Base-by-base conservation (phyloP, 2,329 filamentous ascomycete species). In the Bipolaris cookei region DNA sequence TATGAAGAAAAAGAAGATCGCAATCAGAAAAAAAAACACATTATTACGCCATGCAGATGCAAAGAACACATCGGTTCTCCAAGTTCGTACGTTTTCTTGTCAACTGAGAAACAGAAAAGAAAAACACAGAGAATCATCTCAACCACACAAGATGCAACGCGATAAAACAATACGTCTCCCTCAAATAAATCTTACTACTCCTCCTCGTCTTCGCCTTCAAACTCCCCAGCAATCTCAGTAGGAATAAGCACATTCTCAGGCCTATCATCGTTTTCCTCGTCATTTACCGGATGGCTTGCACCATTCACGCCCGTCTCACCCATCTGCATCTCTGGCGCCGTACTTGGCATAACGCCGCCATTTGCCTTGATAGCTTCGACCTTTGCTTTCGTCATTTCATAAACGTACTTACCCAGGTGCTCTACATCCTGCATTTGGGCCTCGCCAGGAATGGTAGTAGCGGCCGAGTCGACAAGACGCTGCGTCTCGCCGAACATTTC, bases 401-500 rank as follows among this genome's bases (percentile, higher is more conserved):
- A 97, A 20, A 99, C 94, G 76, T 97, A 99, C 78, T 97, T 90
- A 0, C 95, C 95, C 34, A 99, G 77, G 79, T 99, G 95, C 80
- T 99, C 94, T 1, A 98, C 88, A 32, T 90, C 86, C 68, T 94
- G 90, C 91, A 99, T 98, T 18, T 86, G 82, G 1, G 87, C 88
- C 20, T 77, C 78, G 46, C 78, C 81, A 1, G 80, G 72, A n/a
- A 77, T 78, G 16, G 42, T 28, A 5, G 42, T 16, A 32, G 42
- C 20, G 6, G 39, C 20, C 1, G 18, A 16, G 6, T 30, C 37
- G 21, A 74, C 50, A 4, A 72, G 70, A 42, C 91, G 82, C 52
- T 83, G 76, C 0, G 90, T 85, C 0, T 91, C 90, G 14, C 64
- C 66, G 82, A 87, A 96, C 80, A 98, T 86, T 79, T 99, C 95